Evolutionary conservation across 2,329 filamentous ascomycete species (phyloP).

Genomic region (Cladosporium sp.): DNA sequence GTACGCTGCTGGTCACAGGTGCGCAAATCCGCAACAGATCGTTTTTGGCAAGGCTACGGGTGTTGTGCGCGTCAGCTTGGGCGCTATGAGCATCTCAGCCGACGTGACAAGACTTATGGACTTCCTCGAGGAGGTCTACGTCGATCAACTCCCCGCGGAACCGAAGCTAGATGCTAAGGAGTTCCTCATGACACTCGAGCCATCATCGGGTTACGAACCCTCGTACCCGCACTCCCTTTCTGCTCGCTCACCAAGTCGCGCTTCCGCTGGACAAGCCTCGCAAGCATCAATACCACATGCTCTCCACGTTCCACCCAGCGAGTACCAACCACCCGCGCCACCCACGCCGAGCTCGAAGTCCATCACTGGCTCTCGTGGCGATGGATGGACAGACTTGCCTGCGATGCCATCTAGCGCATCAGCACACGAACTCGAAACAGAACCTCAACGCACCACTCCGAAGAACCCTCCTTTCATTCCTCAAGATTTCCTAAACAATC

Average conservation of each 20-base stretch:
- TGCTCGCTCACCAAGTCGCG: slow-evolving; percentile 6
- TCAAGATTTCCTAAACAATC: slow-evolving; percentile 27
- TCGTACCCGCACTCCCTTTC: slow-evolving; percentile 2
- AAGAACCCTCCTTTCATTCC: slow-evolving; percentile 28
- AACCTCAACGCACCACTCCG: background rate
- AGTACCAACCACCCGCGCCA: background rate
- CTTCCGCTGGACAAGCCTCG: background rate
- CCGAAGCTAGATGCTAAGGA: background rate
- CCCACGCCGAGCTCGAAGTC: slow-evolving; percentile 1
- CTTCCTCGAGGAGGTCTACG: slow-evolving; percentile 31
- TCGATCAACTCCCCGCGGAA: slow-evolving; percentile 13
- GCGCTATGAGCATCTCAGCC: slow-evolving; percentile 55
- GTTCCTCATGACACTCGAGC: background rate
- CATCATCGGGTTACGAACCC: background rate
- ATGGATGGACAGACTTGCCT: background rate
- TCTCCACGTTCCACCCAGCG: slow-evolving; percentile 4
- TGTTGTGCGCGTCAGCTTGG: slow-evolving; percentile 58
- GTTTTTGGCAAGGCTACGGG: slow-evolving; percentile 55
- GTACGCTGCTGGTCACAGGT: slow-evolving; percentile 55
- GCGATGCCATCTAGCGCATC: slow-evolving; percentile 6
- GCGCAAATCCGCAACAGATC: slow-evolving; percentile 51
- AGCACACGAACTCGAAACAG: background rate
- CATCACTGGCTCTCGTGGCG: background rate
- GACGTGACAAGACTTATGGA: slow-evolving; percentile 61
- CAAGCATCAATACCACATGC: background rate